phyloP scores from a whole-genome alignment of 2,329 filamentous ascomycete species.

The Neonectria neomacrospora region DNA sequence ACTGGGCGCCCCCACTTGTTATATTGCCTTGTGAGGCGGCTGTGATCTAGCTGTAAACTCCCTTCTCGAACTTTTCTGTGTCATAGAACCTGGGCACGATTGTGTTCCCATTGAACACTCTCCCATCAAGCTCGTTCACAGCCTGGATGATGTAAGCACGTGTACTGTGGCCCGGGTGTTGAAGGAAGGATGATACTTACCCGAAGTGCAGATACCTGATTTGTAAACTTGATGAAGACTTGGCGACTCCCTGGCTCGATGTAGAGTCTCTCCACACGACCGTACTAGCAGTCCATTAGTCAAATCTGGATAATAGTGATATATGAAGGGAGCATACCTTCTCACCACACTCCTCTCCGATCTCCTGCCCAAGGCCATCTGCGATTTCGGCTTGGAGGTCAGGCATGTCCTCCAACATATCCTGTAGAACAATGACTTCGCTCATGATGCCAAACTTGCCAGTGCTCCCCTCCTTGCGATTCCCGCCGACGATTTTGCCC shows the following conservation, averaged over 20 bases:
- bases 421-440: constrained; percentile 81
- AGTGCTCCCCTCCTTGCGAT: constrained; percentile 58
- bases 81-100: constrained; percentile 88
- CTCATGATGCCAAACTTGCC: constrained; percentile 78
- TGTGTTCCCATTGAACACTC: constrained; percentile 87
- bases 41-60: constrained; percentile 56
- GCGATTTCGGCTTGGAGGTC: constrained; percentile 82
- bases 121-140: constrained; percentile 88
- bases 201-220: constrained; percentile 82
- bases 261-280: constrained; percentile 81
- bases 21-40: not conserved
- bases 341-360: constrained; percentile 90
- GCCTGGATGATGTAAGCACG: constrained; percentile 63
- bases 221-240: constrained; percentile 95
- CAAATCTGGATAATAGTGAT: not conserved
- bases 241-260: constrained; percentile 72
- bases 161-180: not conserved
- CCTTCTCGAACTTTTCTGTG: constrained; percentile 81
- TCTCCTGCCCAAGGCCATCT: constrained; percentile 85
- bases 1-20: not conserved
- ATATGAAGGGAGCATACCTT: constrained; percentile 62
- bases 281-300: constrained; percentile 68
- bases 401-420: constrained; percentile 86
- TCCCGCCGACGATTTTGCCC: constrained; percentile 84
- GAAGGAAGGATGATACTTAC: constrained; percentile 61